phyloP scores from a whole-genome alignment of 306 rosid genomes.

The Quercus berberidifolia region DNA sequence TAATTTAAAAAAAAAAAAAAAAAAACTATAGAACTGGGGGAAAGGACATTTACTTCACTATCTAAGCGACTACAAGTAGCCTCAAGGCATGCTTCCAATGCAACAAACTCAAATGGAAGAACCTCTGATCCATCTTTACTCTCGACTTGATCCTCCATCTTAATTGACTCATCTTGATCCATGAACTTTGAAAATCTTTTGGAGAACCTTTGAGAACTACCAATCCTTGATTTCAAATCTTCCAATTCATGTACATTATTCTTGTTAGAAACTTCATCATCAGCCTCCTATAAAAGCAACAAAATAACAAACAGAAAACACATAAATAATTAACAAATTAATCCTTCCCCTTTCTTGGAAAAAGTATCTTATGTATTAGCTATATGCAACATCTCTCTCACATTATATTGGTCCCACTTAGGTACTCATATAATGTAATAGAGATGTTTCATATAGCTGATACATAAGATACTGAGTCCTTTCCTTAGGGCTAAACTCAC shows the following conservation, averaged over 20 bases:
- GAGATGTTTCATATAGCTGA: too few relatives aligned
- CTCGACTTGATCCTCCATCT: constrained; percentile 20
- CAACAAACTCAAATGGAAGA: constrained; percentile 63
- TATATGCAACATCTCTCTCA: too few relatives aligned
- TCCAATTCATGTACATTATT: constrained; percentile 40
- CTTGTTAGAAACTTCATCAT: constrained; percentile 40
- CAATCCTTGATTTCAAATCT: constrained; percentile 34
- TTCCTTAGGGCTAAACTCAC: too few relatives aligned
- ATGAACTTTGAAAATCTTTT: constrained; percentile 21
- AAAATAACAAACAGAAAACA: background rate
- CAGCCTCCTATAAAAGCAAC: constrained; percentile 37
- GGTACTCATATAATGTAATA: too few relatives aligned
- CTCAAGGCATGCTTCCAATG: constrained; percentile 79
- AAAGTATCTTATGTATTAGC: too few relatives aligned
- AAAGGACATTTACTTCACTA: constrained; percentile 41
- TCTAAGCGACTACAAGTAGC: constrained; percentile 71
- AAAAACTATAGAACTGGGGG: background rate
- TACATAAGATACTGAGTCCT: background rate
- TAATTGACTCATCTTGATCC: constrained; percentile 18
- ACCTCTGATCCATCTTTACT: constrained; percentile 33
- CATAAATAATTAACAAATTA: background rate
- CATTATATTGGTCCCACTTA: too few relatives aligned
- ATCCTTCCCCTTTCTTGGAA: background rate
- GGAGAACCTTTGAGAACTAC: constrained; percentile 28
- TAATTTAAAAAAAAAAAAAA: background rate